These are phyloP conservation scores for Heterobasidion occidentale DNA, from an alignment of 1,284 basidiomycete species.

Conservation along the genomic window DNA sequence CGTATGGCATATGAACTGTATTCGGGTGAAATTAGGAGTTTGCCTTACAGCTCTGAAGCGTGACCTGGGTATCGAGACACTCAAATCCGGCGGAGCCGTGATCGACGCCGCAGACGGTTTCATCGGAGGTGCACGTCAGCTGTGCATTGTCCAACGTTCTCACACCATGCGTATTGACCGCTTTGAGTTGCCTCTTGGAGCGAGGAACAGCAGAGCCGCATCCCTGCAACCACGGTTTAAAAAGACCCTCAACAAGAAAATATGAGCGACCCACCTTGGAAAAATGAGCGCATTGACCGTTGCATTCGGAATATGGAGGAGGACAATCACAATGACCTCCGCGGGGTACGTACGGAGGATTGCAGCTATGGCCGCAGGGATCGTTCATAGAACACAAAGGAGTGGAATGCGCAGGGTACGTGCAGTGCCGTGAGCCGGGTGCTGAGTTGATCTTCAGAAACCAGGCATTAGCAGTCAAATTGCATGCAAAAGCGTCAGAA, in stretches of 20 bases:
- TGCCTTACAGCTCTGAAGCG: conserved; percentile 14
- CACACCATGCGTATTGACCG: conserved; percentile 1
- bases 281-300: conserved; percentile 13
- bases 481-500: no score
- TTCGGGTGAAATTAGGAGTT: not conserved
- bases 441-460: conserved; percentile 8
- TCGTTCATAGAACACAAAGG: conserved; percentile 9
- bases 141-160: conserved; percentile 3
- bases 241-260: not conserved
- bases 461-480: not conserved
- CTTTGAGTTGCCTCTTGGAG: not conserved
- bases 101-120: conserved; percentile 12
- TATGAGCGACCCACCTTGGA: conserved; percentile 6
- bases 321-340: conserved; percentile 14
- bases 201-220: conserved; percentile 10
- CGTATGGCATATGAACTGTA: not conserved
- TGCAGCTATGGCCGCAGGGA: conserved; percentile 14
- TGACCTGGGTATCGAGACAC: conserved; percentile 12
- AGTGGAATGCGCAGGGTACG: conserved; percentile 8
- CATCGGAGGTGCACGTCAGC: conserved; percentile 5
- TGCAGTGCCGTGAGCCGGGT: conserved; percentile 9
- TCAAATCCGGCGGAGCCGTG: conserved; percentile 8
- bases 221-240: conserved; percentile 1
- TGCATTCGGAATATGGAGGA: conserved; percentile 12
- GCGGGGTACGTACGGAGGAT: conserved; percentile 6